phyloP scores from a whole-genome alignment of 495 filamentous ascomycete species.

The Aspergillus leporis region DNA sequence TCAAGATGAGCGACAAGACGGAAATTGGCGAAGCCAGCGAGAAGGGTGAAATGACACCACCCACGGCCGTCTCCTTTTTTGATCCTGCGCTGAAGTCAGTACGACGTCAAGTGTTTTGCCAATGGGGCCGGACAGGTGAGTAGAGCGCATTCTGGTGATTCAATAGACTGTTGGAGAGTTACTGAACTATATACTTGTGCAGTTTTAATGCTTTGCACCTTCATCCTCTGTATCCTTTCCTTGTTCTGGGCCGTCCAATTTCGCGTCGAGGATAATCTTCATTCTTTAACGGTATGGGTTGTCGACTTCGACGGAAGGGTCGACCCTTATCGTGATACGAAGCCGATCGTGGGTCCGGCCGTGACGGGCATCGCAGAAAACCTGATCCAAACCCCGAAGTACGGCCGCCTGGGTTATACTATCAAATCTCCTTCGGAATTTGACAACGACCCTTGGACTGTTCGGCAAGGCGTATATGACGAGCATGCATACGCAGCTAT shows the following conservation, averaged over 20 bases:
- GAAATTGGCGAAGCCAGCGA: conserved; percentile 16
- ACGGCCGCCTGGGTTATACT: conserved; percentile 48
- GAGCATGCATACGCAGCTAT: conserved; percentile 64
- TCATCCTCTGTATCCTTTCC: conserved; percentile 56
- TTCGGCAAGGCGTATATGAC: conserved; percentile 63
- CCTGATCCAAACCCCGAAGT: conserved; percentile 29
- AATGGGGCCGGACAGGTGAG: conserved; percentile 34
- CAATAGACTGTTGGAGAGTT: background rate
- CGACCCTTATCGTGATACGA: conserved; percentile 47
- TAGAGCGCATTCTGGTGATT: background rate
- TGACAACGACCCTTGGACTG: conserved; percentile 56
- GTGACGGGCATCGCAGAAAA: conserved; percentile 45
- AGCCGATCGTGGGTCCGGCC: conserved; percentile 56
- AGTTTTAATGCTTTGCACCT: conserved; percentile 56
- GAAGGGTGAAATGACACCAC: conserved; percentile 22
- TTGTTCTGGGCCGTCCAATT: conserved; percentile 64
- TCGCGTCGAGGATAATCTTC: conserved; percentile 47
- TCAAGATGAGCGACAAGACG: conserved; percentile 10
- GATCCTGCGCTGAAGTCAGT: conserved; percentile 47
- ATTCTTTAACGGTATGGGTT: conserved; percentile 54
- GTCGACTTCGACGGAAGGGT: conserved; percentile 66
- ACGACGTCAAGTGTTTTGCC: conserved; percentile 43
- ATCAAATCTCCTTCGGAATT: conserved; percentile 54
- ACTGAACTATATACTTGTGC: background rate
- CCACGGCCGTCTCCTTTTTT: conserved; percentile 52